phyloP scores from a whole-genome alignment of 139 green algal genomes.

The Haematococcus sp. region DNA sequence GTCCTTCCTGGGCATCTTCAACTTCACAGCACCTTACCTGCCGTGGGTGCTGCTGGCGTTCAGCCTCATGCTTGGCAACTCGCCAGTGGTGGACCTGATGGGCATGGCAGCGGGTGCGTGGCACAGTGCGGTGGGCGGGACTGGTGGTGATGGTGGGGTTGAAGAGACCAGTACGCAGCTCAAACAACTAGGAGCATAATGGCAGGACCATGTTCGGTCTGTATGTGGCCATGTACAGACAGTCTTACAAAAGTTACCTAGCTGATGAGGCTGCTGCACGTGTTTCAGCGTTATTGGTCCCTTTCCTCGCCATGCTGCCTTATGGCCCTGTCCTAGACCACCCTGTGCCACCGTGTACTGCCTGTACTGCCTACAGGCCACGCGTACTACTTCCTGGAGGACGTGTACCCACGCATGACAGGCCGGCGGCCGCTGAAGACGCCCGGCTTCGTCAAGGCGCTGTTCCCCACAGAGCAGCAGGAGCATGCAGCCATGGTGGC shows the following conservation, averaged over 20 bases:
- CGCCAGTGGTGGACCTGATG: constrained; percentile 88
- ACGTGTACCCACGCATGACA: constrained; percentile 95
- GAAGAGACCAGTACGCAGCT: no score
- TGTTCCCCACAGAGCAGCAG: no score
- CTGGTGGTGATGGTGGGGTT: not conserved
- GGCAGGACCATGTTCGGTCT: no score
- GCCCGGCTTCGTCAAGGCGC: constrained; percentile 64
- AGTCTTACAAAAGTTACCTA: no score
- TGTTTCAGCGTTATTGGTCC: no score
- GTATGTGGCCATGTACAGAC: no score
- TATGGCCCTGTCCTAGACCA: no score
- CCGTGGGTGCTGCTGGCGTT: constrained; percentile 98
- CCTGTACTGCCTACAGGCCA: constrained; percentile 62
- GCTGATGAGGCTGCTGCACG: no score
- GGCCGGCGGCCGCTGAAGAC: constrained; percentile 76
- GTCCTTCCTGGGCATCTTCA: constrained; percentile 97
- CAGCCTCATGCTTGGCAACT: constrained; percentile 85
- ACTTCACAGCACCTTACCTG: constrained; percentile 97
- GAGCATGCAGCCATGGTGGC: no score
- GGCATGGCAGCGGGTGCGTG: constrained; percentile 81
- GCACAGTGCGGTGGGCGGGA: not conserved
- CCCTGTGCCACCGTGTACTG: no score
- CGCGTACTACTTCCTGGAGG: constrained; percentile 96
- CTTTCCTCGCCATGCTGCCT: no score
- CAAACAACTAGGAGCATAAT: no score